Evolutionary conservation across 2,329 filamentous ascomycete species (phyloP).

Genomic region (Neofusicoccum cordaticola): DNA sequence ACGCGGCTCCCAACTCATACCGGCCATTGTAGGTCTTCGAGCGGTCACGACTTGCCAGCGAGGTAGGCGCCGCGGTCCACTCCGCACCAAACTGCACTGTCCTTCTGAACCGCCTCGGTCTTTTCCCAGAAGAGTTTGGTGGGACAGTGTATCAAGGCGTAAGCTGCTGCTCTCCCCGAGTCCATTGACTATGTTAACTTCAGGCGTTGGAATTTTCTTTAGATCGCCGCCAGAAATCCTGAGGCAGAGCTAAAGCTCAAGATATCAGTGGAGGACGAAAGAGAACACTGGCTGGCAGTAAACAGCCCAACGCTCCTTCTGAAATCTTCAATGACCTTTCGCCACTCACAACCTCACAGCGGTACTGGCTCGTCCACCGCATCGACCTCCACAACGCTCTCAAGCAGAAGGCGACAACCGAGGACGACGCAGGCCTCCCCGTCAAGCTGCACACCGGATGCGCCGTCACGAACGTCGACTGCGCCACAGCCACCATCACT

Average conservation of each 20-base stretch:
- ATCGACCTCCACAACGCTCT: conserved; percentile 53
- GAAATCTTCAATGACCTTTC: background rate
- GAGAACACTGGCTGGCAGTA: background rate
- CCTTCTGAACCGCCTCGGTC: conserved; percentile 48
- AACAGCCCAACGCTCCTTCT: background rate
- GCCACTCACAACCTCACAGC: too few relatives aligned
- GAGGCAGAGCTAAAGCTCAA: background rate
- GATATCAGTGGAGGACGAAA: background rate
- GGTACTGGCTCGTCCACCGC: conserved; percentile 43
- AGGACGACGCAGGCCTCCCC: conserved; percentile 33
- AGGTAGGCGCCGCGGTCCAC: conserved; percentile 61
- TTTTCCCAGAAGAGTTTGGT: conserved; percentile 40
- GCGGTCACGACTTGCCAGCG: conserved; percentile 54
- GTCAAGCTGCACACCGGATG: conserved; percentile 42
- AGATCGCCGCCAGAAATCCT: background rate
- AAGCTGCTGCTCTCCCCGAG: background rate
- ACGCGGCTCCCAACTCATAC: too few relatives aligned
- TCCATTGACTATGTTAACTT: background rate
- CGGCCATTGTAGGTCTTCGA: conserved; percentile 48
- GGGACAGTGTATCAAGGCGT: conserved; percentile 24
- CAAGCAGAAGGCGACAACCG: conserved; percentile 35
- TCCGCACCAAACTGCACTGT: conserved; percentile 61
- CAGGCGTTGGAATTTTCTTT: background rate
- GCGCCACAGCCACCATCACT: conserved; percentile 39
- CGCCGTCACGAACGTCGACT: conserved; percentile 45